Evolutionary conservation across 345 rosid genomes (phyloP), one percentile per base, ranked within the genome.

Genomic region (Populus tremula): DNA sequence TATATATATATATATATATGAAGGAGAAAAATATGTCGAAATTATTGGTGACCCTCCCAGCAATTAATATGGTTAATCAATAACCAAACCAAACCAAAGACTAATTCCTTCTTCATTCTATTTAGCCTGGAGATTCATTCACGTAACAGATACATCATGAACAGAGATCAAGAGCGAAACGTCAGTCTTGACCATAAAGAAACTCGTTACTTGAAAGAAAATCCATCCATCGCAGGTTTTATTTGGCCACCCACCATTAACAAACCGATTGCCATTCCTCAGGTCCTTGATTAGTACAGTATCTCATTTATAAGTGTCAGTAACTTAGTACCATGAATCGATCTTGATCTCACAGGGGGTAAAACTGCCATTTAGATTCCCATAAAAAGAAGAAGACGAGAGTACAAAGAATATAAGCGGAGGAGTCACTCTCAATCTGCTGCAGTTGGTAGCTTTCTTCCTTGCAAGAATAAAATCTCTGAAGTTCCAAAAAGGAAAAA

Each of bases 391-490:
- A 23, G 69, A 29, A 66, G 69, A 29, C 31, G 20, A 33, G 9
- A 23, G 38, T 8, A 14, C 3, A 43, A 25, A 33, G 25, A 23
- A n/a, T 23, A 61, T 29, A 23, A 4, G 49, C 29, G 23, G 66
- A 23, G 23, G n/a, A 14, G 68, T 78, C 81, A 39, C 81, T 21
- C 53, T 82, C 81, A 78, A 12, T 76, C 78, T 33, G 86, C 67
- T 72, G 69, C 27, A 70, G 75, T 70, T 31, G 85, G 77, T 79
- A 11, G 71, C 81, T 70, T 73, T 36, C 80, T 73, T 36, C 78
- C 73, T 5, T 43, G 29, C 68, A 69, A 73, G 61, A 78, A 63
- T 35, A 77, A 41, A 27, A 27, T 59, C 53, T 45, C 11, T 21
- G 38, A 71, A 23, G 35, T 66, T 25, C 75, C 62, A n/a, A 11